Evolutionary conservation across 192 early-diverging fungal genomes (phyloP).

Genomic region (Gonapodya prolifera): DNA sequence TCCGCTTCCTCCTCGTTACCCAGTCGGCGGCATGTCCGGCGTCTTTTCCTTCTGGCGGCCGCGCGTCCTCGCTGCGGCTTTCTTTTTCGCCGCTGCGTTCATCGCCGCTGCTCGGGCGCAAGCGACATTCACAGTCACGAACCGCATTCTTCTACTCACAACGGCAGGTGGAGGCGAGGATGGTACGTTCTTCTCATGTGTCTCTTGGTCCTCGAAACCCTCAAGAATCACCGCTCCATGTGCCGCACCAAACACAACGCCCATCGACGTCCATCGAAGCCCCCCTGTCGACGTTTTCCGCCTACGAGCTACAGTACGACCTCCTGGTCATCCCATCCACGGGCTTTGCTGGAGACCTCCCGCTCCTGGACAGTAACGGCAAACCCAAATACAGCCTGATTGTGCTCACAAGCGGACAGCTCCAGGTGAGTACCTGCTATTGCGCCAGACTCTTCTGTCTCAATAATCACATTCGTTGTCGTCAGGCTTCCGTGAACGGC

Average conservation of each 20-base stretch:
- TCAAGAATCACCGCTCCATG: too few species aligned
- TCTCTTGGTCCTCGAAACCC: too few species aligned
- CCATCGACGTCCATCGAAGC: too few species aligned
- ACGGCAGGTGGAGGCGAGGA: neutral
- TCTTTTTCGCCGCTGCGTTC: too few species aligned
- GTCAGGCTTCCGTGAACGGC: neutral
- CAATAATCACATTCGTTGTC: neutral
- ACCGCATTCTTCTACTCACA: neutral
- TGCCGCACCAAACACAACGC: too few species aligned
- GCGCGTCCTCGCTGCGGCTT: too few species aligned
- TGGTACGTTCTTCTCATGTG: neutral
- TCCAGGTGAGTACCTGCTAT: neutral
- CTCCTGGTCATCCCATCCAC: neutral
- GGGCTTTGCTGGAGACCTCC: neutral
- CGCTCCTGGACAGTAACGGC: neutral
- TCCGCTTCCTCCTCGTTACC: too few species aligned
- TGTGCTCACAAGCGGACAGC: neutral
- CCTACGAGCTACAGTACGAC: neutral
- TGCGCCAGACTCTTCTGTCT: too few species aligned
- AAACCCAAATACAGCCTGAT: slow-evolving; percentile 6
- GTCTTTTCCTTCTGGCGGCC: too few species aligned
- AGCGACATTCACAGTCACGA: neutral
- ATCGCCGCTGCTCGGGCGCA: too few species aligned
- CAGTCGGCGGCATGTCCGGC: too few species aligned
- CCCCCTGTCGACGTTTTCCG: neutral